Base-by-base conservation (phyloP, 176 grass and related monocot species). In the Lolium multiflorum region DNA sequence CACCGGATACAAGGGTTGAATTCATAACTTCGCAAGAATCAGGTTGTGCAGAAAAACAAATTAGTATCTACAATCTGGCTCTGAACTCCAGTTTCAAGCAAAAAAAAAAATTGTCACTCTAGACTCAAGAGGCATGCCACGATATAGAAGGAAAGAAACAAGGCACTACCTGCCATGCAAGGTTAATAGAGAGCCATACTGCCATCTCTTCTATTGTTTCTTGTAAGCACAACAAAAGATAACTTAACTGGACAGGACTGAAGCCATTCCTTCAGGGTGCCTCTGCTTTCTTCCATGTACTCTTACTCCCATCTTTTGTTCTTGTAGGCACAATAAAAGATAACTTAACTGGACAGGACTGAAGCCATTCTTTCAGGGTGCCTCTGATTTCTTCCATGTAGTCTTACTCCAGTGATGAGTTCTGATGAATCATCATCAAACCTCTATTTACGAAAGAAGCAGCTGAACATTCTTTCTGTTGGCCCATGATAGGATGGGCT, bases 111-210 rank as follows among this genome's bases (percentile, higher is more conserved):
- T n/a, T n/a, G n/a, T n/a, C n/a, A n/a, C n/a, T n/a, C n/a, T n/a
- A n/a, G n/a, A n/a, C n/a, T n/a, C n/a, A 68, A 81, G 18, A 51
- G 11, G 10, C 62, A 54, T 39, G 38, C 38, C 4, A 39, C 4
- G 4, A 39, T 11, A 37, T 81, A 11, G 79, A 68, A 54, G n/a
- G 17, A 78, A 78, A 60, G 54, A 78, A 78, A 41, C 52, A 78
- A 9, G 26, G 6, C 17, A 81, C 12, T 51, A 51, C 28, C 11
- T 22, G 46, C 11, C 7, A 2, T 69, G 64, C 11, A 70, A 71
- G 38, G 20, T 57, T 43, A 31, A 39, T 38, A 17, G 14, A 44
- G 76, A 64, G n/a, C 13, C n/a, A 46, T 74, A 79, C 11, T 44
- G 17, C 37, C 52, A 70, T 68, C 17, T 54, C 47, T 55, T 41